A percentile compares a stretch with the other conserved stretches of the same genome.
Conservation (phyloP, 2,329 filamentous ascomycete genomes). For the Neonectria punicea region DNA sequence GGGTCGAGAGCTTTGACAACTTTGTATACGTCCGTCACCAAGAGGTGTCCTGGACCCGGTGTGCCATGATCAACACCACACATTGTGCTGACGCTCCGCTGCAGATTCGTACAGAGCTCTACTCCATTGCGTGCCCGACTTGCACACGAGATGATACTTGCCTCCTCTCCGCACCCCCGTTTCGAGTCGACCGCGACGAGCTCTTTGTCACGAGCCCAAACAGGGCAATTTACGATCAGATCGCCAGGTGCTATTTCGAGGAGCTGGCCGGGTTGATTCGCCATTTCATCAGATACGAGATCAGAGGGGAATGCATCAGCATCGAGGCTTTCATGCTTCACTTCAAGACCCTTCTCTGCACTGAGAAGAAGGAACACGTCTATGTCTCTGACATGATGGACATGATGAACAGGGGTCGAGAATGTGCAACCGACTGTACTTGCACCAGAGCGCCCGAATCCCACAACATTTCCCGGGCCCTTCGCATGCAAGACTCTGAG, state of each 20-base stretch:
- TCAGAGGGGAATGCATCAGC: neutral
- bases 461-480: conserved; percentile 27
- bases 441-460: conserved; percentile 12
- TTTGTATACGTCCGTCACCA: conserved; percentile 25
- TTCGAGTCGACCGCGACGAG: neutral
- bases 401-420: neutral
- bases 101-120: conserved; percentile 26
- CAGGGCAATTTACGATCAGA: neutral
- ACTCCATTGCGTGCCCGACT: conserved; percentile 19
- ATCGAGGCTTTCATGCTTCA: neutral
- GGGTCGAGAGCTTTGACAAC: neutral
- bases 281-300: neutral
- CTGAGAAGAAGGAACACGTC: conserved; percentile 11
- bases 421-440: conserved; percentile 12
- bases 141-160: conserved; percentile 29
- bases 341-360: conserved; percentile 7
- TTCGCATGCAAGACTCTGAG: conserved; percentile 21
- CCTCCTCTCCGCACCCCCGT: conserved; percentile 11
- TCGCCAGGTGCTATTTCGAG: neutral
- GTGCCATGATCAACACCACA: conserved; percentile 8
- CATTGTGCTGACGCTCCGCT: conserved; percentile 10
- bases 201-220: neutral
- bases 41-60: conserved; percentile 26
- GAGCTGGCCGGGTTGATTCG: neutral
- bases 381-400: neutral